A percentile compares a stretch with the other conserved stretches of the same genome.
phyloP scores from a whole-genome alignment of 768 basidiomycete genomes.

The Lepiota brunneoincarnata region DNA sequence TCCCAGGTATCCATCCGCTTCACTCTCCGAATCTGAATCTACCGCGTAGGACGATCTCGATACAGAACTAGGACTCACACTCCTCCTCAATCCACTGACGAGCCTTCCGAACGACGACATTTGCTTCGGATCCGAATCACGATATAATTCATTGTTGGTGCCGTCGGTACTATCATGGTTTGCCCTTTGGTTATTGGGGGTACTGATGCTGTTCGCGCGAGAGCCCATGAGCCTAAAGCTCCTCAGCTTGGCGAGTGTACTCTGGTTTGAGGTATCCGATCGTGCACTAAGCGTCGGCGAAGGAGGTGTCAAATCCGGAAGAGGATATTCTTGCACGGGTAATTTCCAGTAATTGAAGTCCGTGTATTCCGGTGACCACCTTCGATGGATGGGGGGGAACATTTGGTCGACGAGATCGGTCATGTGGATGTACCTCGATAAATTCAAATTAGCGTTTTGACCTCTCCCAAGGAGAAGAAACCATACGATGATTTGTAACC shows the following conservation, averaged over 20 bases:
- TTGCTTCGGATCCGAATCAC: constrained; percentile 53
- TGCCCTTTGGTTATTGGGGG: neutral
- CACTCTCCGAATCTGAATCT: constrained; percentile 51
- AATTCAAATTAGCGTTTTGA: neutral
- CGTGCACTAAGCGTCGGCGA: constrained; percentile 94
- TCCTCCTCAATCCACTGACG: constrained; percentile 37
- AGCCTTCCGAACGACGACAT: constrained; percentile 78
- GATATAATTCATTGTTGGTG: constrained; percentile 22
- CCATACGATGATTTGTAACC: constrained; percentile 95
- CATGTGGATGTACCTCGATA: constrained; percentile 90
- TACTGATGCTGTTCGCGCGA: constrained; percentile 7
- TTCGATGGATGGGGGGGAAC: constrained; percentile 94
- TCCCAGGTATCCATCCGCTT: constrained; percentile 44
- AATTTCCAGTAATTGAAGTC: constrained; percentile 97
- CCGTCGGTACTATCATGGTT: constrained; percentile 4
- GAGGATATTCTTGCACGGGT: constrained; percentile 70
- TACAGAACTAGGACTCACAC: constrained; percentile 50
- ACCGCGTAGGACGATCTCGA: constrained; percentile 41
- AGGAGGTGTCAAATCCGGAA: constrained; percentile 81
- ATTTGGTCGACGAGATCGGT: constrained; percentile 99
- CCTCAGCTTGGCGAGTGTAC: constrained; percentile 69
- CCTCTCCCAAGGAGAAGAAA: neutral
- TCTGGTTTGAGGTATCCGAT: constrained; percentile 80
- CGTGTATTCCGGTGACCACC: constrained; percentile 87
- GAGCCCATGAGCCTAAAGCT: constrained; percentile 72